Evolutionary conservation across 148 eudicot species (phyloP), one percentile per base, ranked within the genome.

Genomic region (Dianthus caryophyllus): DNA sequence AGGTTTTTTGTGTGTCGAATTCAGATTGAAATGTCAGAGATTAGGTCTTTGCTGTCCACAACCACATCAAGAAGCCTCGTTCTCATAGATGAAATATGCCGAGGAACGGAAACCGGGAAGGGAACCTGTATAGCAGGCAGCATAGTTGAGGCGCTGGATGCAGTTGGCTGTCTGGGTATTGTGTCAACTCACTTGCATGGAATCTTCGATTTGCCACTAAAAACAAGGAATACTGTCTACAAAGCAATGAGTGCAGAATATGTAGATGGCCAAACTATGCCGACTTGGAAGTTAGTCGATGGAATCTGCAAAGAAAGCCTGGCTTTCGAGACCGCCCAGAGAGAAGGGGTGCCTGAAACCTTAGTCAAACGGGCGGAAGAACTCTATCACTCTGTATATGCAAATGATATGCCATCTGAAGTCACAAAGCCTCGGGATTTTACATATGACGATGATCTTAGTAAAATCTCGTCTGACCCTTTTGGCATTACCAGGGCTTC

Each of bases 91-190:
- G 98, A 94, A 82, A 90, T 94, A 66, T 94, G 98, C 72, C 77
- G 97, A 69, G 98, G 98, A 60, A 94, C 98, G 27, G 98, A 94
- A 79, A 88, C 98, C 38, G 95, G 92, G 25, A 94, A 90, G 54
- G 98, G 97, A 55, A 90, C 97, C 30, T 94, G 98, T 66, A 90
- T 94, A 59, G 98, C 98, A 47, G 98, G 98, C 17, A 90, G 97
- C 78, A 78, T 94, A 29, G 82, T 88, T 18, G 98, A 94, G 72
- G 83, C 88, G 60, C 83, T 94, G 47, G 98, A 90, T 71, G 74
- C 62, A 56, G 68, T 75, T 63, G 91, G 90, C 51, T 94, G 97
- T 76, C 80, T 90, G 72, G 98, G 97, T 61, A 83, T 94, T 50
- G 83, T 90, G 60, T 94, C 98, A 31, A 93, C 97, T 69, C 98